These are phyloP conservation scores for Fallopia convolvulus DNA, from an alignment of 148 eudicot genomes.

Conservation along the genomic window DNA sequence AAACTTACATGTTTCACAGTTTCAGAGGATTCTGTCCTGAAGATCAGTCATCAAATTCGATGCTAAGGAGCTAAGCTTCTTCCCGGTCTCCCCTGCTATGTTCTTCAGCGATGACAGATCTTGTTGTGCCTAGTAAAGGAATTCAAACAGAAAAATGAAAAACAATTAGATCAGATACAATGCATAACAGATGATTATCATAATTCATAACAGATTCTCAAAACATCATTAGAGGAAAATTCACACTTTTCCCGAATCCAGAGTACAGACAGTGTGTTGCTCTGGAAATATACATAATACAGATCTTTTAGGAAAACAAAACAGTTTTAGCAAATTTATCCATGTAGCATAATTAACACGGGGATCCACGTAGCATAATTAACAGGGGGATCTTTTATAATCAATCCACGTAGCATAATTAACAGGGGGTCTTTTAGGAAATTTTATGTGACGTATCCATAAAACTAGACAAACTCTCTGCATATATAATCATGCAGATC, in stretches of 20 bases:
- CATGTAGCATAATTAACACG: no score
- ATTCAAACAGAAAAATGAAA: not conserved
- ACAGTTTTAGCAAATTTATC: no score
- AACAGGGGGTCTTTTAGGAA: not conserved
- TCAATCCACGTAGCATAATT: no score
- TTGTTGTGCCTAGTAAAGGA: conserved; percentile 51
- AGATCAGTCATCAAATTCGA: conserved; percentile 47
- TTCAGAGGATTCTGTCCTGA: conserved; percentile 58
- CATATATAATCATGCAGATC: not conserved
- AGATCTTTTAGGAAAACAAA: not conserved
- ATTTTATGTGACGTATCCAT: not conserved
- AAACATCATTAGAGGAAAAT: not conserved
- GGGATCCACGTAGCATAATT: no score
- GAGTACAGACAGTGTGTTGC: no score
- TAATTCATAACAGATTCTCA: not conserved
- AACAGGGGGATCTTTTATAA: no score
- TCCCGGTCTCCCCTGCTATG: conserved; percentile 74
- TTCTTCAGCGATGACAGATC: conserved; percentile 63
- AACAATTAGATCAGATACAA: not conserved
- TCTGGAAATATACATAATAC: no score
- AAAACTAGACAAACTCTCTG: not conserved
- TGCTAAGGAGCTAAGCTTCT: conserved; percentile 53
- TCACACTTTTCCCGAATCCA: not conserved
- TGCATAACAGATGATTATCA: not conserved
- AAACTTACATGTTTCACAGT: conserved; percentile 16